Conservation (phyloP, 495 filamentous ascomycete species). For the Aspergillus ostianus region DNA sequence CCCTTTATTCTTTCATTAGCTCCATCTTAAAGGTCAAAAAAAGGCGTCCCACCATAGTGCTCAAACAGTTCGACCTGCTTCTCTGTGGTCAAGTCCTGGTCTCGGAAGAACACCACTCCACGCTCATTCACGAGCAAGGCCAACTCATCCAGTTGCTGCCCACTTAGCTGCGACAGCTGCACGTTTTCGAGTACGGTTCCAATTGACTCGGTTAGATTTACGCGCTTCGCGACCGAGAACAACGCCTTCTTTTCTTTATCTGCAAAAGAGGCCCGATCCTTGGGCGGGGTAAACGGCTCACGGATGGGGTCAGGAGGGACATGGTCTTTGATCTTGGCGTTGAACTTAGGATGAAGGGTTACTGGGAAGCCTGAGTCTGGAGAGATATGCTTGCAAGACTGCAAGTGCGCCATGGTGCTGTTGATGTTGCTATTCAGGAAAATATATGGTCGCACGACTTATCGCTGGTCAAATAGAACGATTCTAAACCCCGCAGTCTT, state of each 20-base stretch:
- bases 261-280: conserved; percentile 49
- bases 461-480: background rate
- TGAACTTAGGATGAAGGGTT: conserved; percentile 25
- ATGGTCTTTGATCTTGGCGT: conserved; percentile 44
- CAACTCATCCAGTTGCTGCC: conserved; percentile 41
- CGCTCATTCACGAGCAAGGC: conserved; percentile 43
- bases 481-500: background rate
- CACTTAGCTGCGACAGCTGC: conserved; percentile 40
- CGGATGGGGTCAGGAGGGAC: conserved; percentile 45
- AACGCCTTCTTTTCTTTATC: conserved; percentile 51
- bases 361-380: conserved; percentile 19
- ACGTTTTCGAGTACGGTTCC: conserved; percentile 45
- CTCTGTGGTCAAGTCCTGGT: conserved; percentile 51
- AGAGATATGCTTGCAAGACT: conserved; percentile 25
- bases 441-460: no score
- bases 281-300: conserved; percentile 39
- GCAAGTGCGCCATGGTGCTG: conserved; percentile 17
- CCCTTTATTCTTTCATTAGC: conserved; percentile 7
- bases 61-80: conserved; percentile 50
- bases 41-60: conserved; percentile 43
- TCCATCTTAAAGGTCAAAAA: background rate
- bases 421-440: no score
- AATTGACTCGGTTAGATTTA: conserved; percentile 52
- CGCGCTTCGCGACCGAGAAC: conserved; percentile 41
- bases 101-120: conserved; percentile 44